Conservation (phyloP, 2,329 filamentous ascomycete genomes). For the Nectriaceae sp. region DNA sequence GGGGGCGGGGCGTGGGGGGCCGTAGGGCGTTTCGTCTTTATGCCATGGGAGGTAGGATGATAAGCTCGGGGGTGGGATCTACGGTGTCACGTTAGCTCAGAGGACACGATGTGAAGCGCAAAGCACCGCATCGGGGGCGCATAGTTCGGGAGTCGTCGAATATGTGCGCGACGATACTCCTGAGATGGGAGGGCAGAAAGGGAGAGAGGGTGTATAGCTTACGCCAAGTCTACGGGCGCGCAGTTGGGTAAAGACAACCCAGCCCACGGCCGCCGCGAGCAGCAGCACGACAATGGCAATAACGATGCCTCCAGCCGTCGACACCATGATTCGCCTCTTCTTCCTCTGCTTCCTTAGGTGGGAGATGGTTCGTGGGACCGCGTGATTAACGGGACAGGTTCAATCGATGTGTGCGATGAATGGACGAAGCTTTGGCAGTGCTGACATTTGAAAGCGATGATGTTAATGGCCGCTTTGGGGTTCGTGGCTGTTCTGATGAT, state of each 20-base stretch:
- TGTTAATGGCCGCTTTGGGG: neutral
- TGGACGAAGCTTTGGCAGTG: too few species aligned
- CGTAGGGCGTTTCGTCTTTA: slow-evolving; percentile 48
- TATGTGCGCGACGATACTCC: slow-evolving; percentile 4
- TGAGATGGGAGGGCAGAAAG: neutral
- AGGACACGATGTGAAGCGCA: too few species aligned
- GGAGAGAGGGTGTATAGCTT: slow-evolving; percentile 34
- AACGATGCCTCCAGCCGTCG: slow-evolving; percentile 67
- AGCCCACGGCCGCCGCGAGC: slow-evolving; percentile 59
- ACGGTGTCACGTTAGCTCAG: slow-evolving; percentile 4
- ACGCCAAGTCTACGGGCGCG: slow-evolving; percentile 73
- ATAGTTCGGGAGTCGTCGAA: too few species aligned
- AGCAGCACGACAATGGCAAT: slow-evolving; percentile 69
- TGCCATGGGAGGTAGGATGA: slow-evolving; percentile 73
- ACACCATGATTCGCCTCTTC: slow-evolving; percentile 48
- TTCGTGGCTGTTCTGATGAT: neutral
- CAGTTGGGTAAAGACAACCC: slow-evolving; percentile 71
- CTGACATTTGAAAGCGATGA: neutral
- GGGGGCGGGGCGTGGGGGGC: slow-evolving; percentile 54
- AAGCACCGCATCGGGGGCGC: too few species aligned
- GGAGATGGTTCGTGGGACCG: too few species aligned
- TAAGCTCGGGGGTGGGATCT: slow-evolving; percentile 71
- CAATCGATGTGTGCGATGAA: too few species aligned
- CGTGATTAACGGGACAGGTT: too few species aligned
- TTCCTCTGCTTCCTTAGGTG: too few species aligned